Conservation (phyloP, 2,329 filamentous ascomycete species). For the Fonsecaea pugnacius region DNA sequence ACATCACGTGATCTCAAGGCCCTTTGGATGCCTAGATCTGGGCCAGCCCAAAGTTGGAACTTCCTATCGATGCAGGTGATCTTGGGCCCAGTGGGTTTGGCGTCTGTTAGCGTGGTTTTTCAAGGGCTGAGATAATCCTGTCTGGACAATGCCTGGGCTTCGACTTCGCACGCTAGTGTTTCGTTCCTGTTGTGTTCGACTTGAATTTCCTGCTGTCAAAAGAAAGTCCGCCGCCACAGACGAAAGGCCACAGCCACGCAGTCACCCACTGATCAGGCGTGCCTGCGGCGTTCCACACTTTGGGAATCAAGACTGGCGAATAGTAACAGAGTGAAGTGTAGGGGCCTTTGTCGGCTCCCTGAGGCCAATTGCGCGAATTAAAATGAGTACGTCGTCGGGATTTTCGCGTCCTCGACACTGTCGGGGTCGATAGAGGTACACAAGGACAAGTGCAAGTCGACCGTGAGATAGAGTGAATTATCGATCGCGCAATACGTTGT, state of each 20-base stretch:
- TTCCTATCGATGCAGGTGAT: background rate
- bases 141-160: background rate
- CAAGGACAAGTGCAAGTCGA: background rate
- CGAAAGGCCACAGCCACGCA: background rate
- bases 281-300: background rate
- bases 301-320: background rate
- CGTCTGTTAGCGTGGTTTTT: background rate
- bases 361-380: constrained; percentile 1
- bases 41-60: background rate
- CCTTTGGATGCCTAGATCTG: constrained; percentile 43
- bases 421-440: background rate
- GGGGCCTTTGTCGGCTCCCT: background rate
- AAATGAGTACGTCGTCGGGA: constrained; percentile 3
- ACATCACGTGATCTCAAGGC: constrained; percentile 59
- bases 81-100: background rate
- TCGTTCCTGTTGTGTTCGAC: background rate
- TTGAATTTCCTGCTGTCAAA: constrained; percentile 2
- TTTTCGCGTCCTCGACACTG: background rate
- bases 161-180: constrained; percentile 4
- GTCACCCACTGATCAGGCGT: background rate
- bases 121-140: constrained; percentile 1
- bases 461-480: background rate
- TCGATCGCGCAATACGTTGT: background rate
- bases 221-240: background rate
- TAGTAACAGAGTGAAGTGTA: background rate